Percentiles rank a stretch among this genome's conserved stretches.
Conservation (phyloP, 2,329 filamentous ascomycete genomes). For the Leptoxyphium fumago region DNA sequence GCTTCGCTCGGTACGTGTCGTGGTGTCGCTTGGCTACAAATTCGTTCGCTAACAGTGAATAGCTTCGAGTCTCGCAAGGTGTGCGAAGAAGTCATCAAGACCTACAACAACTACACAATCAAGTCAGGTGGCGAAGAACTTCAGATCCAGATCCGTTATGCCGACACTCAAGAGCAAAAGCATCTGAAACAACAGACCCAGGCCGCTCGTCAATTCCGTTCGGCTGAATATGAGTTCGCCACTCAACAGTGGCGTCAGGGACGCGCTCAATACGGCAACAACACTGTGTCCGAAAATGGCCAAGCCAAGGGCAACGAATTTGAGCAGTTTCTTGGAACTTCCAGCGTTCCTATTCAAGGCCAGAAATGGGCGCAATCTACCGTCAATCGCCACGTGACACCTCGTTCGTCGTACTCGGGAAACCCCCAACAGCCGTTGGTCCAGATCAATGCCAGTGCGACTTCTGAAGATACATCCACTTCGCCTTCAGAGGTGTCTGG, state of each 20-base stretch:
- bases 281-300: slow-evolving; percentile 9
- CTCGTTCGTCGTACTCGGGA: slow-evolving; percentile 12
- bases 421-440: slow-evolving; percentile 12
- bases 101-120: slow-evolving; percentile 59
- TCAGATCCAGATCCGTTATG: slow-evolving; percentile 85
- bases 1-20: slow-evolving; percentile 70
- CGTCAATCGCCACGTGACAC: slow-evolving; percentile 10
- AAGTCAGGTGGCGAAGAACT: slow-evolving; percentile 55
- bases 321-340: slow-evolving; percentile 20
- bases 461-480: slow-evolving; percentile 7
- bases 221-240: slow-evolving; percentile 62
- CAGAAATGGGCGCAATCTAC: slow-evolving; percentile 22
- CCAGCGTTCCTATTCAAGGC: slow-evolving; percentile 18
- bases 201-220: slow-evolving; percentile 86
- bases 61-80: slow-evolving; percentile 84
- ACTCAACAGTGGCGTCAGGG: slow-evolving; percentile 20
- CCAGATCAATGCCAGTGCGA: slow-evolving; percentile 9
- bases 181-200: slow-evolving; percentile 91
- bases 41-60: slow-evolving; percentile 8
- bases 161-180: slow-evolving; percentile 93
- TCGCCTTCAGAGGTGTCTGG: slow-evolving; percentile 5
- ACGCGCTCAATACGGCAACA: slow-evolving; percentile 13
- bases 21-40: not conserved
- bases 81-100: slow-evolving; percentile 76
- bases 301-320: slow-evolving; percentile 20